These are phyloP conservation scores for Fusarium aywerte DNA, from an alignment of 2,329 filamentous ascomycete species.

Conservation along the genomic window DNA sequence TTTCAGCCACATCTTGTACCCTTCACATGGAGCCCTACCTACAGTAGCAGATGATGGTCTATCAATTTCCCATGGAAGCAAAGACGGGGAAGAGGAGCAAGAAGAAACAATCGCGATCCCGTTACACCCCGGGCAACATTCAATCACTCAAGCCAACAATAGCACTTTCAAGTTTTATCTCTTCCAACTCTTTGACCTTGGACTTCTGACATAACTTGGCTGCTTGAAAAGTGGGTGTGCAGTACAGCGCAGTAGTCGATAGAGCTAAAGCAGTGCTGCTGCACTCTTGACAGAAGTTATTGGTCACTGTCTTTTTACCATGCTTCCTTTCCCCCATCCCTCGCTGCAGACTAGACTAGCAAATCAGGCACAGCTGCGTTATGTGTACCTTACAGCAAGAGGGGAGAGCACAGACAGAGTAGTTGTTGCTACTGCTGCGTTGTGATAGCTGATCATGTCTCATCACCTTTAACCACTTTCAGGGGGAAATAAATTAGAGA, in stretches of 20 bases:
- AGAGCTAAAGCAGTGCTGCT: conserved; percentile 31
- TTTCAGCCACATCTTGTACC: conserved; percentile 26
- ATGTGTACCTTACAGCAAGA: conserved; percentile 38
- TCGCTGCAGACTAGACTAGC: conserved; percentile 7
- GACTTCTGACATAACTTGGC: background rate
- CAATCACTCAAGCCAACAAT: background rate
- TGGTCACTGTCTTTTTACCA: conserved; percentile 8
- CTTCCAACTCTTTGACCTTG: conserved; percentile 6
- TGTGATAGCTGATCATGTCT: conserved; percentile 17
- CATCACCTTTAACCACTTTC: background rate
- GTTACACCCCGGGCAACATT: conserved; percentile 16
- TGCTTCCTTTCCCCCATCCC: conserved; percentile 26
- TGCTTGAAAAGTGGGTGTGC: conserved; percentile 19
- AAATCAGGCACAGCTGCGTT: conserved; percentile 33
- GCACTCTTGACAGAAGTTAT: conserved; percentile 9
- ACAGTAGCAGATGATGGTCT: background rate
- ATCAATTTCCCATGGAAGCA: background rate
- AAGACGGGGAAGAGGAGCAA: background rate
- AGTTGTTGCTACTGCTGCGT: background rate
- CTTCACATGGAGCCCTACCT: background rate
- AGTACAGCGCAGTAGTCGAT: conserved; percentile 23
- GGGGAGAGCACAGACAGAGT: conserved; percentile 29
- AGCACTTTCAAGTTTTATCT: conserved; percentile 5
- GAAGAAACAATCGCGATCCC: conserved; percentile 2
- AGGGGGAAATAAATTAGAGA: background rate